Evolutionary conservation across 805 yeast genomes (phyloP).

Genomic region (Candida adriatica): DNA sequence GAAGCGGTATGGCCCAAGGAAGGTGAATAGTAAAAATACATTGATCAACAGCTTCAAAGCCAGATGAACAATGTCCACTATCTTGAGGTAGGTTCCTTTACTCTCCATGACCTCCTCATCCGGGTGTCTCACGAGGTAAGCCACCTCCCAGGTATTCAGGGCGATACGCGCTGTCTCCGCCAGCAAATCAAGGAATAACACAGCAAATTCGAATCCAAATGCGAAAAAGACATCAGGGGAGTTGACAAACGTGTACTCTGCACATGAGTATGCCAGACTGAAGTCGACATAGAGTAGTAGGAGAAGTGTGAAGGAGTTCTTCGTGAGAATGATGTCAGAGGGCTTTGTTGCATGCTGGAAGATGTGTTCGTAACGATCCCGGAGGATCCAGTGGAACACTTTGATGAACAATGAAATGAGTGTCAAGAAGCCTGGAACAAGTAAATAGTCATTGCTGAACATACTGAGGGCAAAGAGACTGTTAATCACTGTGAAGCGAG

Average conservation of each 20-base stretch:
- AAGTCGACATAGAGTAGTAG: conserved; percentile 45
- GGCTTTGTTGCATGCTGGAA: conserved; percentile 36
- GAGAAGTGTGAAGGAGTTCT: conserved; percentile 38
- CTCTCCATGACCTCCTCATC: conserved; percentile 72
- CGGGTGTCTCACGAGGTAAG: conserved; percentile 35
- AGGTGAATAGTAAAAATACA: conserved; percentile 37
- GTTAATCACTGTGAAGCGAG: conserved; percentile 58
- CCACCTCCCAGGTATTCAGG: conserved; percentile 51
- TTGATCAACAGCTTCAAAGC: conserved; percentile 39
- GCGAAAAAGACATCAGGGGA: conserved; percentile 53
- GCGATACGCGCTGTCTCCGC: conserved; percentile 38
- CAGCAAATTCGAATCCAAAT: conserved; percentile 72
- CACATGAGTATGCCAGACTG: conserved; percentile 43
- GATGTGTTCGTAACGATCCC: conserved; percentile 38
- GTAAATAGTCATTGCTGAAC: conserved; percentile 41
- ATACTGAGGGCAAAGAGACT: conserved; percentile 51
- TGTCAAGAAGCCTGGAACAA: conserved; percentile 35
- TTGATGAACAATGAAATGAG: conserved; percentile 43
- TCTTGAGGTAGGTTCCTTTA: conserved; percentile 52
- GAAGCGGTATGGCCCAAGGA: conserved; percentile 38
- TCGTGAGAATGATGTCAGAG: conserved; percentile 27
- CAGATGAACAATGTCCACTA: conserved; percentile 47
- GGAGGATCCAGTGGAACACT: conserved; percentile 70
- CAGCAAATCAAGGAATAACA: conserved; percentile 49
- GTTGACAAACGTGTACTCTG: conserved; percentile 32